Base-by-base conservation (phyloP, 306 rosid genomes). In the Quercus dentata region DNA sequence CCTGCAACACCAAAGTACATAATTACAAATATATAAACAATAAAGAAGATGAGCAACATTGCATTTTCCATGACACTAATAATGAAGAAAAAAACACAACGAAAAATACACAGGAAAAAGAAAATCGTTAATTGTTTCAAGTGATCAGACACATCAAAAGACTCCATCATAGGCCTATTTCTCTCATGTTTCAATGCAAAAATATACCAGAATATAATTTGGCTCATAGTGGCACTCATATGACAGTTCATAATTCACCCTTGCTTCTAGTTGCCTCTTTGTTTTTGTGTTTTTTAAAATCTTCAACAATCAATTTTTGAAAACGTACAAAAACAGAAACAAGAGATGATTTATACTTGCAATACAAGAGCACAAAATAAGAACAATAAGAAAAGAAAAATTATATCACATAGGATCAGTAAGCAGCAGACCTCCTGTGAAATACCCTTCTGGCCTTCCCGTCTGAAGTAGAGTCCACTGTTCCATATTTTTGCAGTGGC, bases 401-500 rank as follows among this genome's bases (percentile, higher is more conserved):
- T 21, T 20, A 59, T 65, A 58, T 54, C 27, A 58, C 56, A 74
- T 35, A 35, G 67, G 57, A 75, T 67, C 5, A 33, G 56, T 20
- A 65, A 57, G 62, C 56, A 83, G 58, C 44, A 73, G 23, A 92
- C 98, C 98, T 94, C 98, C 77, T 89, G 91, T 38, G 89, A 31
- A 80, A 85, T 80, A 76, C 83, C 80, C 44, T 78, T 89, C 76
- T 83, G 86, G 78, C 87, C 90, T 75, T 85, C 90, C 51, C 30
- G 81, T 62, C 81, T 85, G 81, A 92, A 89, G 91, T 86, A 90
- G 74, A 94, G 90, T 74, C 93, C 98, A 41, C 78, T 86, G 74
- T 77, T 84, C 98, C 97, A 92, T 1, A 77, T 81, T 65, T 85
- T 84, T 44, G 96, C 89, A 75, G 85, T 78, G 77, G 91, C 99